These are phyloP conservation scores for Exserohilum turcica DNA, from an alignment of 2,329 filamentous ascomycete genomes.

Conservation along the genomic window DNA sequence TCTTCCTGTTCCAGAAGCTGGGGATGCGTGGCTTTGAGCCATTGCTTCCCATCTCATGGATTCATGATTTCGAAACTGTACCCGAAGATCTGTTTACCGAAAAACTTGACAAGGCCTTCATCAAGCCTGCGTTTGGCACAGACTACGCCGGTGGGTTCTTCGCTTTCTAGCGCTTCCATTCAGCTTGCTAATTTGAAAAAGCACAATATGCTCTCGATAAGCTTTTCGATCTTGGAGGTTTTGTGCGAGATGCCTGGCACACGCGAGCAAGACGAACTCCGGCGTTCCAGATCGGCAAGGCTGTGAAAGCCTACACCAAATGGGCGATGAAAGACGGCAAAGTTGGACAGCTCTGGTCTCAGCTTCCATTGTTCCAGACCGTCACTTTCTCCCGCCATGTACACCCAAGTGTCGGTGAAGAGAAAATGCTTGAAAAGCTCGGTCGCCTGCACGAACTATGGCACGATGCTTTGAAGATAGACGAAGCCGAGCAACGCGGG, in stretches of 20 bases:
- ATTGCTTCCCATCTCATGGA: constrained; percentile 58
- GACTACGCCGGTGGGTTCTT: constrained; percentile 53
- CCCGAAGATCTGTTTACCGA: constrained; percentile 59
- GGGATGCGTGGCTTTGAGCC: constrained; percentile 62
- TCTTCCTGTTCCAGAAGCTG: constrained; percentile 59
- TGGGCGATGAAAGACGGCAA: constrained; percentile 60
- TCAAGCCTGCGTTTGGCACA: constrained; percentile 51
- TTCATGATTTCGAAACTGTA: constrained; percentile 59
- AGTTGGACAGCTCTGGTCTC: constrained; percentile 44
- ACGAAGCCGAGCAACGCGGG: constrained; percentile 9
- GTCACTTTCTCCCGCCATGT: constrained; percentile 50
- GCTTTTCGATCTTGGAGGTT: constrained; percentile 58
- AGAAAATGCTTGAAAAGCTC: constrained; percentile 52
- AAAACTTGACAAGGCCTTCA: constrained; percentile 51
- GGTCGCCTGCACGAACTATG: constrained; percentile 52
- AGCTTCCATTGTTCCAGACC: constrained; percentile 55
- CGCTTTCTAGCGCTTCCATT: not conserved
- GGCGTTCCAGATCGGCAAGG: constrained; percentile 48
- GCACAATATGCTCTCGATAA: constrained; percentile 58
- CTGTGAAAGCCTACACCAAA: constrained; percentile 55
- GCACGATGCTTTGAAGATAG: constrained; percentile 44
- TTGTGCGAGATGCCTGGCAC: constrained; percentile 57
- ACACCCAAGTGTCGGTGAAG: constrained; percentile 48
- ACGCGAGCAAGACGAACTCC: constrained; percentile 46
- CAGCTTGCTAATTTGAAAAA: constrained; percentile 25